phyloP scores from a whole-genome alignment of 257 asterid species.

The Mentha longifolia region DNA sequence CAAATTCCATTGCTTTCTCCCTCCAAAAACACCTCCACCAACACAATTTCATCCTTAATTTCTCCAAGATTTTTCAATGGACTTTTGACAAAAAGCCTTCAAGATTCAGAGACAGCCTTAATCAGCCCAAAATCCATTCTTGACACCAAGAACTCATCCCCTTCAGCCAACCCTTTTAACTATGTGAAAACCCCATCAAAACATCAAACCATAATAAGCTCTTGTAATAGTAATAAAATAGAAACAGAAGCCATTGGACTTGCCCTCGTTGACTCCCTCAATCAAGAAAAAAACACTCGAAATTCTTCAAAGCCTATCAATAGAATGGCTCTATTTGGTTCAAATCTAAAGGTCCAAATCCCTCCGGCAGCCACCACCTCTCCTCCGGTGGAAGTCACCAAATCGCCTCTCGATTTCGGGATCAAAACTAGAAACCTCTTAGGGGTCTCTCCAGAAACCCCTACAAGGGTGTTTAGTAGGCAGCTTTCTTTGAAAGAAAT shows the following conservation, averaged over 20 bases:
- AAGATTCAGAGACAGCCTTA: slow-evolving; percentile 12
- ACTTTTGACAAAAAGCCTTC: slow-evolving; percentile 27
- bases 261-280: slow-evolving; percentile 69
- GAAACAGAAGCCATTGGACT: slow-evolving; percentile 61
- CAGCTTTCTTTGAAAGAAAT: slow-evolving; percentile 76
- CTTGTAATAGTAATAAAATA: slow-evolving; percentile 21
- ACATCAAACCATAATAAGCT: slow-evolving; percentile 29
- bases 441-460: slow-evolving; percentile 37
- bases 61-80: slow-evolving; percentile 75
- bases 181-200: slow-evolving; percentile 39
- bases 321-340: slow-evolving; percentile 67
- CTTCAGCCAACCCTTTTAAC: slow-evolving; percentile 55
- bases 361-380: slow-evolving; percentile 34
- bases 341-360: slow-evolving; percentile 79
- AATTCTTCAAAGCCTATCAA: slow-evolving; percentile 44
- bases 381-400: slow-evolving; percentile 52
- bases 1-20: slow-evolving; percentile 43
- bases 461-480: slow-evolving; percentile 42
- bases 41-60: slow-evolving; percentile 59
- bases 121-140: slow-evolving; percentile 38
- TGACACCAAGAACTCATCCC: slow-evolving; percentile 51
- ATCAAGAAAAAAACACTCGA: slow-evolving; percentile 20
- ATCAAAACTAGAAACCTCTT: slow-evolving; percentile 61
- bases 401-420: slow-evolving; percentile 83
- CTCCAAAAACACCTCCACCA: slow-evolving; percentile 40